A percentile compares a stretch with the other conserved stretches of the same genome.
Conservation (phyloP, 345 rosid genomes). For the Bruguiera parviflora region DNA sequence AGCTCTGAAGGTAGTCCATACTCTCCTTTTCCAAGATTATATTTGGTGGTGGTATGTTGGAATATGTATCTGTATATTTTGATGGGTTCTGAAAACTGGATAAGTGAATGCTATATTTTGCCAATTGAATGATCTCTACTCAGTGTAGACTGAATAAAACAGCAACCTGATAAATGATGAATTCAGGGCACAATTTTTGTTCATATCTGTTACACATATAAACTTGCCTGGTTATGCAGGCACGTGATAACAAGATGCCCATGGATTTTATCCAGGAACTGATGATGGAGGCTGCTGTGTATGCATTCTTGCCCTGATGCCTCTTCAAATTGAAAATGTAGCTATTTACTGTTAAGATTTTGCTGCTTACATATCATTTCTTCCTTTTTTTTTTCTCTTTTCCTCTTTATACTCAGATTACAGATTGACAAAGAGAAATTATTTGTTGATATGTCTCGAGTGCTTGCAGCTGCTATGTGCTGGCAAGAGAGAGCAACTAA, state of each 20-base stretch:
- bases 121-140: not conserved
- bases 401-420: slow-evolving; percentile 42
- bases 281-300: slow-evolving; percentile 57
- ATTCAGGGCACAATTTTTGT: too few species aligned
- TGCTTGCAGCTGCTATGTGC: slow-evolving; percentile 46
- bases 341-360: slow-evolving; percentile 2
- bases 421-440: slow-evolving; percentile 60
- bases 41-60: slow-evolving; percentile 4
- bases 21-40: not conserved
- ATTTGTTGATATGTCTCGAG: slow-evolving; percentile 47
- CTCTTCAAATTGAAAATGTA: slow-evolving; percentile 5
- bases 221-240: slow-evolving; percentile 39
- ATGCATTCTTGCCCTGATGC: slow-evolving; percentile 30
- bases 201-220: not conserved
- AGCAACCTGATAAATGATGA: not conserved
- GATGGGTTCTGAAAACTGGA: not conserved
- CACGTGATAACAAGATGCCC: slow-evolving; percentile 43
- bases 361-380: not conserved
- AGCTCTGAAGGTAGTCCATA: slow-evolving; percentile 53
- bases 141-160: not conserved
- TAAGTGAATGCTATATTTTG: not conserved
- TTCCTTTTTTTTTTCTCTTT: not conserved
- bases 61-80: not conserved
- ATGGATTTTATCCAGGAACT: slow-evolving; percentile 58
- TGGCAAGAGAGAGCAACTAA: slow-evolving; percentile 76